Conservation (phyloP, 2,329 filamentous ascomycete species). For the Amauroascus niger region DNA sequence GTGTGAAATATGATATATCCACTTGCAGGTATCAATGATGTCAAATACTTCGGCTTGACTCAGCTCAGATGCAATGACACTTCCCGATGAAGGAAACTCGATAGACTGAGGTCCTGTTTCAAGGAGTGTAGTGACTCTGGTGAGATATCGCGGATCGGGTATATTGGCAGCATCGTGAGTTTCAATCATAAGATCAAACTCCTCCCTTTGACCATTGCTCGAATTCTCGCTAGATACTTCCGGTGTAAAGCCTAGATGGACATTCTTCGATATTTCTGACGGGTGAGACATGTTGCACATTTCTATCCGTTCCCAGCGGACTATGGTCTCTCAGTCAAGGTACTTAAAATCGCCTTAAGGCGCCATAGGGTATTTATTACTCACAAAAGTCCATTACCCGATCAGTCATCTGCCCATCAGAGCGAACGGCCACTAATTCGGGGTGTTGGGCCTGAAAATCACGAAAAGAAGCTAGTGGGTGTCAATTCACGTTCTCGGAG, state of each 20-base stretch:
- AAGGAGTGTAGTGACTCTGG: slow-evolving; percentile 50
- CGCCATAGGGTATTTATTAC: slow-evolving; percentile 17
- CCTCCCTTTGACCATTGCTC: slow-evolving; percentile 44
- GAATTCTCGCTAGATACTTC: slow-evolving; percentile 30
- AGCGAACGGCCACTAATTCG: slow-evolving; percentile 65
- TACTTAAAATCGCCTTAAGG: neutral
- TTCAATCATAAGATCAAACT: slow-evolving; percentile 76
- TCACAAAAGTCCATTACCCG: slow-evolving; percentile 73
- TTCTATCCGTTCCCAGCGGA: slow-evolving; percentile 76
- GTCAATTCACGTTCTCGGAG: slow-evolving; percentile 5
- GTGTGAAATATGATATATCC: slow-evolving; percentile 78
- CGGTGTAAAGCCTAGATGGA: slow-evolving; percentile 82
- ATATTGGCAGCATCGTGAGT: slow-evolving; percentile 76
- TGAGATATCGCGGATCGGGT: slow-evolving; percentile 57
- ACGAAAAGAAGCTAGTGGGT: slow-evolving; percentile 47
- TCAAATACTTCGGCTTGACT: slow-evolving; percentile 73
- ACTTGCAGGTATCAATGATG: slow-evolving; percentile 75
- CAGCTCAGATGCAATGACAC: slow-evolving; percentile 74
- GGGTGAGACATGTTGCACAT: slow-evolving; percentile 91
- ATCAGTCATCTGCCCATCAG: slow-evolving; percentile 60
- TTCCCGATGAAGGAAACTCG: slow-evolving; percentile 91
- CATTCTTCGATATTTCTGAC: slow-evolving; percentile 78
- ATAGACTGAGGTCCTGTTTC: slow-evolving; percentile 48
- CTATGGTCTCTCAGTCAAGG: slow-evolving; percentile 25
- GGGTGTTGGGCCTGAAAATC: slow-evolving; percentile 62